Evolutionary conservation across 129 eudicot genomes (phyloP).

Genomic region (Kitagawia praeruptora): DNA sequence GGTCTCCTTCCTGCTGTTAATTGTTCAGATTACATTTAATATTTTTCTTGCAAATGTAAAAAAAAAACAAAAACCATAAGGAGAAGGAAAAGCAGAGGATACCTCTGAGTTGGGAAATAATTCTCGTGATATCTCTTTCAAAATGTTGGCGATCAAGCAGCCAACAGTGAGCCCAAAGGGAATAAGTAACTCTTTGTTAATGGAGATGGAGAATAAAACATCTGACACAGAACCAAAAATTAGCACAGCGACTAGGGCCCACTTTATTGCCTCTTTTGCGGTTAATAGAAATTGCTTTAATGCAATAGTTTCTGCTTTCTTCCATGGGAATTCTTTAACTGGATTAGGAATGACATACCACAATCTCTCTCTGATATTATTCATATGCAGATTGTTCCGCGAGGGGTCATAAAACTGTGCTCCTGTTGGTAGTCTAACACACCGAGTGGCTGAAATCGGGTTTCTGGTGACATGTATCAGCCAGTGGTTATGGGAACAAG

Average conservation of each 20-base stretch:
- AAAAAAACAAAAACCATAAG: background rate
- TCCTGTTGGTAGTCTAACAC: conserved; percentile 16
- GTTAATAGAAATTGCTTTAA: conserved; percentile 14
- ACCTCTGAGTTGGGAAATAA: conserved; percentile 21
- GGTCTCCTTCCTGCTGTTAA: conserved; percentile 20
- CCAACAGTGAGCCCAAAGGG: conserved; percentile 36
- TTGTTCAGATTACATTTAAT: background rate
- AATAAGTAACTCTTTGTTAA: conserved; percentile 34
- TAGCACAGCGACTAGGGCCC: conserved; percentile 27
- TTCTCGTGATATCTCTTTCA: conserved; percentile 22
- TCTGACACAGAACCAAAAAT: conserved; percentile 23
- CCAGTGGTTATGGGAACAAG: background rate
- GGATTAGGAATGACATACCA: conserved; percentile 23
- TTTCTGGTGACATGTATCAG: background rate
- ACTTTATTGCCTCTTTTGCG: conserved; percentile 25
- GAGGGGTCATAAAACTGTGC: conserved; percentile 19
- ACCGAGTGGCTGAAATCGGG: background rate
- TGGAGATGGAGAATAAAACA: conserved; percentile 20
- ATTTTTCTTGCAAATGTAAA: background rate
- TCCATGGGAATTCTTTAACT: conserved; percentile 33
- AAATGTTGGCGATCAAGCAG: conserved; percentile 15
- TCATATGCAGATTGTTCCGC: conserved; percentile 12
- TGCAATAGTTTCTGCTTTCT: conserved; percentile 27
- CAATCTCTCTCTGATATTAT: conserved; percentile 17
- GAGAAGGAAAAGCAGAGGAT: background rate